These are phyloP conservation scores for Anisodus acutangulus DNA, from an alignment of 257 asterid genomes.

Conservation along the genomic window DNA sequence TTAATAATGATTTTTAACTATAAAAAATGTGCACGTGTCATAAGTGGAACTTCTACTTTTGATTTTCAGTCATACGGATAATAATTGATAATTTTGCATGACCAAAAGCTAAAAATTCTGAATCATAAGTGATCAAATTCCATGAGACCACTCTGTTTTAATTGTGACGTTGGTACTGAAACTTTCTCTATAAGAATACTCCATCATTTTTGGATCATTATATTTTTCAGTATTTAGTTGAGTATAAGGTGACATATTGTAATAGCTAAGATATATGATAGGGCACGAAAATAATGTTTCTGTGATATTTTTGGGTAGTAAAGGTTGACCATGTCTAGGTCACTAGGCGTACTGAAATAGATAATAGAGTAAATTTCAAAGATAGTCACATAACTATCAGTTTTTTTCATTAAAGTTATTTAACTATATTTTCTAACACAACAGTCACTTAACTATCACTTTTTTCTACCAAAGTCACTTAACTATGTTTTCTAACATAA, in stretches of 20 bases:
- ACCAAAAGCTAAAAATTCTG: not conserved
- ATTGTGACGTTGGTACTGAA: not conserved
- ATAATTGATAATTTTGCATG: not conserved
- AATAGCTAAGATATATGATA: not conserved
- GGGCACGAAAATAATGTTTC: slow-evolving; percentile 20
- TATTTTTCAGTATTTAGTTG: not conserved
- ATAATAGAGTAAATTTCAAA: no score
- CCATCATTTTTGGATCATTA: not conserved
- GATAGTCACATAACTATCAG: no score
- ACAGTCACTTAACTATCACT: no score
- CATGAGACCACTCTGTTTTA: no score
- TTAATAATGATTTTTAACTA: not conserved
- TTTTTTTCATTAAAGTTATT: no score
- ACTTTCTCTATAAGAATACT: not conserved
- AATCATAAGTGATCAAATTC: no score
- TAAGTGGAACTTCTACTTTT: not conserved
- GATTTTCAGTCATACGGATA: not conserved
- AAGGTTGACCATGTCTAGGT: not conserved
- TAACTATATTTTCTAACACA: no score
- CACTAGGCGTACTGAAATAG: no score
- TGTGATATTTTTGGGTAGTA: not conserved
- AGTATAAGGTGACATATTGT: not conserved
- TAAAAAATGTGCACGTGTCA: not conserved
- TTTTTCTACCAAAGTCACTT: no score
- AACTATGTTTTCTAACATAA: no score